phyloP scores from a whole-genome alignment of 306 rosid genomes.

The Trifolium repens region DNA sequence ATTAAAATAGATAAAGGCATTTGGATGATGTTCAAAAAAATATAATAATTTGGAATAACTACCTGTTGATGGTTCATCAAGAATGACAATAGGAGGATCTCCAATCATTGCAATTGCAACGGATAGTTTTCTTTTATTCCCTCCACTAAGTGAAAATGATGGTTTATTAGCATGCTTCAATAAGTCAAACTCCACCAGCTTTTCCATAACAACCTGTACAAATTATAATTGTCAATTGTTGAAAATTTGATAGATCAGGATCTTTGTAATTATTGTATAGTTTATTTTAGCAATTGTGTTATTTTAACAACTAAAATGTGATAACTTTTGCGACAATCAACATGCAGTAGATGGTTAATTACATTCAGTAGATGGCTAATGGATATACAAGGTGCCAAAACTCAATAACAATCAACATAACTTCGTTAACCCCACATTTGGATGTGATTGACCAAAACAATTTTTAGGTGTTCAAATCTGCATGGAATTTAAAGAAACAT shows the following conservation, averaged over 20 bases:
- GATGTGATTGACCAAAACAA: not conserved
- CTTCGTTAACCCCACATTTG: not conserved
- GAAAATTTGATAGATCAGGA: not conserved
- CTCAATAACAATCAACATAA: not conserved
- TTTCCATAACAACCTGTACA: slow-evolving; percentile 90
- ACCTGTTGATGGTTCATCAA: slow-evolving; percentile 99
- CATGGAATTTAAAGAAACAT: slow-evolving; percentile 10
- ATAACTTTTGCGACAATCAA: not conserved
- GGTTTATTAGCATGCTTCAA: slow-evolving; percentile 87
- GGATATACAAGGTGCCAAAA: not conserved
- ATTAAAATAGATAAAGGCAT: slow-evolving; percentile 34
- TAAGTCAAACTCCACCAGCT: slow-evolving; percentile 88
- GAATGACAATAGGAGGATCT: slow-evolving; percentile 96
- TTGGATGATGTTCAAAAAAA: slow-evolving; percentile 28
- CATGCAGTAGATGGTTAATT: not conserved
- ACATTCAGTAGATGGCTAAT: not conserved
- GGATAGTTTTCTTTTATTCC: slow-evolving; percentile 94
- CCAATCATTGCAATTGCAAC: slow-evolving; percentile 98
- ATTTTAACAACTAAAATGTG: not conserved
- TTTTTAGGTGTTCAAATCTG: not conserved
- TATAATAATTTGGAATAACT: slow-evolving; percentile 3
- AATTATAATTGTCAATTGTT: slow-evolving; percentile 33
- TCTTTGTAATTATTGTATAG: not conserved
- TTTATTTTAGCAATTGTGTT: not conserved
- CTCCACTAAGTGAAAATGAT: slow-evolving; percentile 90